Base-by-base conservation (phyloP, 768 basidiomycete genomes). In the Gyrodon lividus region DNA sequence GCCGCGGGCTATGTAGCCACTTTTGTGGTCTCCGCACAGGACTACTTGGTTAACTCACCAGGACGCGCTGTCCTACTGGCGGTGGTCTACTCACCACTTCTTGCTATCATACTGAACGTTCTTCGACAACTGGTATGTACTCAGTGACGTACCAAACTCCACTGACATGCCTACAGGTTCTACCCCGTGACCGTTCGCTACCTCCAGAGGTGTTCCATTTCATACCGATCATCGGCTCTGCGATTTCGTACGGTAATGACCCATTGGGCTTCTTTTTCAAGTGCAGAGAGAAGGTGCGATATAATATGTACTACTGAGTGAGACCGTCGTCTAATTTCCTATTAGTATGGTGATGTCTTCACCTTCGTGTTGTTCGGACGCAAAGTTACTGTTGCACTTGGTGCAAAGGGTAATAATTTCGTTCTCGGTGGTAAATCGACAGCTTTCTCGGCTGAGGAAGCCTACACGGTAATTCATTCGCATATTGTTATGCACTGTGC, bases 141-240 rank as follows among this genome's bases (percentile, higher is more conserved):
- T 14, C 38, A 10, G 13, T 23, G 8, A 24, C 16, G 2, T 33
- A 19, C 10, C 8, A 28, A 50, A 35, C 3, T 9, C n/a, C 13
- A 17, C 39, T 58, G n/a, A 58, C 43, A 12, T 41, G 33, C 40
- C 41, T 16, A 46, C 52, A 93, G 90, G 56, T 87, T 47, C 60
- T 84, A 31, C 91, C 92, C 9, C 78, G 78, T 52, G 80, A 84
- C 64, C 76, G 82, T 19, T 82, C 82, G 16, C 72, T 86, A 37
- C 97, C 97, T 2, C 97, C 97, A 0, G 74, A 88, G 37, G 92
- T 98, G 17, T 99, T 98, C 75, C 92, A 98, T 67, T 86, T 87
- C 77, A 71, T 98, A 40, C 97, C 97, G 6, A 77, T 89, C 64
- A 70, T 99, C 56, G 97, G 97, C 20, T 97, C 94, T 26, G 90